Evolutionary conservation across 2,329 filamentous ascomycete genomes (phyloP), one percentile per base, ranked within the genome.

Genomic region (Eurotiales sp.): DNA sequence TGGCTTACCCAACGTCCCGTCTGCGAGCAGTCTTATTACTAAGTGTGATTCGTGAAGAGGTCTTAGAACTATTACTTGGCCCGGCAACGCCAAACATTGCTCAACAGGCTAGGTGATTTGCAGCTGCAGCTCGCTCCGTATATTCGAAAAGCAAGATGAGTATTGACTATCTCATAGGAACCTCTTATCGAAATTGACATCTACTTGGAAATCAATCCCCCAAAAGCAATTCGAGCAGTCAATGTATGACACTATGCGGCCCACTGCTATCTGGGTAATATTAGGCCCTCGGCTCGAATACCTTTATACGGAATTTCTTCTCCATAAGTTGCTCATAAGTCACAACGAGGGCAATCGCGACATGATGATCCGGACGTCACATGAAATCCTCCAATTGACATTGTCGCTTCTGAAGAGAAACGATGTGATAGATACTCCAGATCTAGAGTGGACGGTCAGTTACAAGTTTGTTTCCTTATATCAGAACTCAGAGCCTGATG

Each of bases 21-120:
- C 39, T 50, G 25, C 37, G 46, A 22, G 46, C 46, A 32, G 12
- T 25, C 21, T 11, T 29, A n/a, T 29, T 50, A 21, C 39, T 50
- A 14, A 50, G 46, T 21, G 19, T 39, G 7, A 50, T 50, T 8
- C 37, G 46, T 21, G 46, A 50, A n/a, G 46, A 39, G 10, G 39
- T 43, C 17, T 43, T 50, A 30, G 46, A 50, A 15, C 46, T 50
- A 15, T 50, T 29, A n/a, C 27, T 50, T 42, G 40, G 40, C 27
- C 40, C 40, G 5, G 21, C 40, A 27, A 25, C 15, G 21, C 40
- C 40, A 4, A 27, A 42, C 27, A 42, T 42, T 17, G 22, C 40
- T 22, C 40, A 42, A 42, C 40, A 42, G 11, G 40, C 40, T 42
- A 42, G 40, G 40, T 42, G 40, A 42, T 27, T 27, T 12, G n/a